Conservation (phyloP, 305 asterid species). For the Fraxinus latifolia region DNA sequence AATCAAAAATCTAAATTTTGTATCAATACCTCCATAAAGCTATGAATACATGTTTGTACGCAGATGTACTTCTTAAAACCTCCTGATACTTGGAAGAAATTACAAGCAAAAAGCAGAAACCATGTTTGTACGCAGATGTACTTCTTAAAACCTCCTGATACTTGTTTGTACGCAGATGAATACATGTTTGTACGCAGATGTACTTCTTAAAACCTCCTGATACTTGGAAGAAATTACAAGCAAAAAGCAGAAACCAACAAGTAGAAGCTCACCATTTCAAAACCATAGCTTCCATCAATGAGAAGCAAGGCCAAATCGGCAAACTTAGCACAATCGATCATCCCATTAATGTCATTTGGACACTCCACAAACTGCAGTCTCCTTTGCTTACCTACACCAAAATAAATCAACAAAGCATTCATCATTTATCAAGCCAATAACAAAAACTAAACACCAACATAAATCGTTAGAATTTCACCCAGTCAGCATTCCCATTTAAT, state of each 20-base stretch:
- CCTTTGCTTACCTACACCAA: conserved; percentile 72
- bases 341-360: conserved; percentile 96
- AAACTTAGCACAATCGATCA: conserved; percentile 95
- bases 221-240: background rate
- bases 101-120: background rate
- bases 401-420: conserved; percentile 25
- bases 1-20: background rate
- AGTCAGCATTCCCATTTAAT: conserved; percentile 5
- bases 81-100: background rate
- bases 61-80: background rate
- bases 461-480: background rate
- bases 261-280: conserved; percentile 79
- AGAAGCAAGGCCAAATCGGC: conserved; percentile 95
- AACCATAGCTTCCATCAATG: conserved; percentile 97
- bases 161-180: background rate
- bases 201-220: background rate
- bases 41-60: background rate
- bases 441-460: conserved; percentile 4
- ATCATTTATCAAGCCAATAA: conserved; percentile 4
- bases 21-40: background rate
- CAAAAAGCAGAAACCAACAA: background rate
- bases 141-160: background rate
- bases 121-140: background rate
- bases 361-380: conserved; percentile 95
- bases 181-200: background rate